A percentile compares a stretch with the other conserved stretches of the same genome.
phyloP scores from a whole-genome alignment of 1,284 basidiomycete genomes.

The Puccinia novopanici region DNA sequence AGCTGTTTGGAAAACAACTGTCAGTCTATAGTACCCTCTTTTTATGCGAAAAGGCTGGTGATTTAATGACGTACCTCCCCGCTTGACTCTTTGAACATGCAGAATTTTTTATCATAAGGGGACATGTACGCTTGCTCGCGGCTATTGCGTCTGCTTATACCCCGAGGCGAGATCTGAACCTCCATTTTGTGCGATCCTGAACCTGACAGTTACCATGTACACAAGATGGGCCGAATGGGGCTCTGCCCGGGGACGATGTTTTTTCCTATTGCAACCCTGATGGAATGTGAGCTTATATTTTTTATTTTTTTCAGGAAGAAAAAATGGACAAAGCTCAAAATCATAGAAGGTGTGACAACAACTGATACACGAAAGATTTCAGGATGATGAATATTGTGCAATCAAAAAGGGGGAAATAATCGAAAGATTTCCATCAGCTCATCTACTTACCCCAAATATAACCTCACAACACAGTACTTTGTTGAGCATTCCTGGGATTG shows the following conservation, averaged over 20 bases:
- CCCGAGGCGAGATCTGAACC: neutral
- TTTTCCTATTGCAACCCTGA: conserved; percentile 38
- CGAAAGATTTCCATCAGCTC: too few species aligned
- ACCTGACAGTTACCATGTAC: conserved; percentile 20
- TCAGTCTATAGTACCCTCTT: neutral
- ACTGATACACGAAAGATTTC: too few species aligned
- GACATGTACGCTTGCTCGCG: conserved; percentile 8
- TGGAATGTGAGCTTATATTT: conserved; percentile 12
- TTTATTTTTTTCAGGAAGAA: neutral
- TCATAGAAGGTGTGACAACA: too few species aligned
- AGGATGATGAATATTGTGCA: too few species aligned
- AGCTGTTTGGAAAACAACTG: conserved; percentile 47
- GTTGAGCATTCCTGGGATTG: too few species aligned
- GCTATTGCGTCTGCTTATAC: neutral
- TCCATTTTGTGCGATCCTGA: neutral
- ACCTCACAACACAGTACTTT: too few species aligned
- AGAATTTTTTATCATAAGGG: conserved; percentile 38
- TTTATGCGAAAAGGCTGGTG: neutral
- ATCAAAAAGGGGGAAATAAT: too few species aligned
- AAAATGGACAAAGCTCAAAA: too few species aligned
- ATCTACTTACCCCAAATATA: too few species aligned
- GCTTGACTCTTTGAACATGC: neutral
- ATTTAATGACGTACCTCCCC: neutral
- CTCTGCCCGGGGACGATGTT: conserved; percentile 17
- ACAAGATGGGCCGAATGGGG: conserved; percentile 37